These are phyloP conservation scores for Paracamarosporium sp. DNA, from an alignment of 2,329 filamentous ascomycete genomes.

Conservation along the genomic window DNA sequence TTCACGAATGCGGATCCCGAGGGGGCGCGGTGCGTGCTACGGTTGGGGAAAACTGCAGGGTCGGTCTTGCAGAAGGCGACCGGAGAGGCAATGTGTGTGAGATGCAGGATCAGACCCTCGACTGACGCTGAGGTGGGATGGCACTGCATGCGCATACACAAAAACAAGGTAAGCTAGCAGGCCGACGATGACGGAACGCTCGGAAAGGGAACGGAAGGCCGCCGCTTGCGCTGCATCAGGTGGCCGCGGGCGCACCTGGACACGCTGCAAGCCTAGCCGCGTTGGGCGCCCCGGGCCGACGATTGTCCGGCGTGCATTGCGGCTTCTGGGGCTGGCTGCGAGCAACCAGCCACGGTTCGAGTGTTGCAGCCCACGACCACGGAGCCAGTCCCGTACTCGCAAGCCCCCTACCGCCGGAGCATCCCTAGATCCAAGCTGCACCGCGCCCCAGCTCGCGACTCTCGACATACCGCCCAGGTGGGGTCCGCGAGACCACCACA, in stretches of 20 bases:
- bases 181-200: conserved; percentile 10
- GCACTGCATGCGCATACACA: neutral
- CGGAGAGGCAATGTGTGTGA: neutral
- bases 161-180: neutral
- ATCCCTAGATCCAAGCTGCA: conserved; percentile 4
- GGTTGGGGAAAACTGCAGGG: conserved; percentile 5
- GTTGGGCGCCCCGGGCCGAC: conserved; percentile 4
- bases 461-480: conserved; percentile 43
- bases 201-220: conserved; percentile 8
- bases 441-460: conserved; percentile 17
- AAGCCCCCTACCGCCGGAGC: neutral
- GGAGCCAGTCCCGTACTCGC: neutral
- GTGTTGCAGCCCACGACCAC: neutral
- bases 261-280: neutral
- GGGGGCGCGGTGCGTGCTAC: conserved; percentile 11
- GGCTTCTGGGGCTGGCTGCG: conserved; percentile 1
- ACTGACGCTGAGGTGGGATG: neutral
- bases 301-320: conserved; percentile 8
- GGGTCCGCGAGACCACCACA: conserved; percentile 57
- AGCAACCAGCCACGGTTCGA: conserved; percentile 13
- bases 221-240: neutral
- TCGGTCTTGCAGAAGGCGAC: neutral
- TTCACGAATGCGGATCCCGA: conserved; percentile 8
- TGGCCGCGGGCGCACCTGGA: too few species aligned
- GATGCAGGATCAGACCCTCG: neutral